A percentile compares a stretch with the other conserved stretches of the same genome.
These are phyloP conservation scores for Spergularia bocconei DNA, from an alignment of 148 eudicot species.

Conservation along the genomic window DNA sequence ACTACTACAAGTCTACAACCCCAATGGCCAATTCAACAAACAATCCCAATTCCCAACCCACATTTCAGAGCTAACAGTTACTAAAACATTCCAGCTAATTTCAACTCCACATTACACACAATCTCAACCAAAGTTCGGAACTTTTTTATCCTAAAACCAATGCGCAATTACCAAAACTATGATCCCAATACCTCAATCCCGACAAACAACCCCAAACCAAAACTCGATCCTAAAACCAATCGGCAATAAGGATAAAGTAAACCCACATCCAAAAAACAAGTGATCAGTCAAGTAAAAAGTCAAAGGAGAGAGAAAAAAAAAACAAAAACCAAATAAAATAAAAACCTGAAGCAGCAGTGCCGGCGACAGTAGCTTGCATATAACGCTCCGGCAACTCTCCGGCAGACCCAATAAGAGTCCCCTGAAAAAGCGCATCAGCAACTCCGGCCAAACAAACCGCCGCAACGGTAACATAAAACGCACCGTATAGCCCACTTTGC, in stretches of 20 bases:
- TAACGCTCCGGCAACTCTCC: conserved; percentile 79
- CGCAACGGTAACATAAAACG: conserved; percentile 63
- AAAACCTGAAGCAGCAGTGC: conserved; percentile 78
- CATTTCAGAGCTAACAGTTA: too few relatives aligned
- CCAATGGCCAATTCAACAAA: too few relatives aligned
- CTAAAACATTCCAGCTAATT: too few relatives aligned
- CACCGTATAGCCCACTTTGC: conserved; percentile 45
- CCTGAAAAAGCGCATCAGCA: conserved; percentile 81
- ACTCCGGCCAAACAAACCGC: conserved; percentile 58
- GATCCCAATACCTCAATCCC: not conserved
- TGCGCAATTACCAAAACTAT: not conserved
- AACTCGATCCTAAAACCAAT: not conserved
- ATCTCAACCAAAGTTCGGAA: too few relatives aligned
- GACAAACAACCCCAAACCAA: not conserved
- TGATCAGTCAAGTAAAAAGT: not conserved
- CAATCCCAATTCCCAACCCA: too few relatives aligned
- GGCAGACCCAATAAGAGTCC: conserved; percentile 68
- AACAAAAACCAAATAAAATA: not conserved
- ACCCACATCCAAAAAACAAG: not conserved
- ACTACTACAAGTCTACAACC: too few relatives aligned
- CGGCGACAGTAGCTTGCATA: conserved; percentile 78
- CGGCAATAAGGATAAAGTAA: not conserved
- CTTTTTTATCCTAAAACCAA: not conserved
- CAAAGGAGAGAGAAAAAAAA: not conserved
- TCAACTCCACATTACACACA: too few relatives aligned